A percentile compares a stretch with the other conserved stretches of the same genome.
These are phyloP conservation scores for Limonium bicolor DNA, from an alignment of 148 eudicot genomes.

Conservation along the genomic window DNA sequence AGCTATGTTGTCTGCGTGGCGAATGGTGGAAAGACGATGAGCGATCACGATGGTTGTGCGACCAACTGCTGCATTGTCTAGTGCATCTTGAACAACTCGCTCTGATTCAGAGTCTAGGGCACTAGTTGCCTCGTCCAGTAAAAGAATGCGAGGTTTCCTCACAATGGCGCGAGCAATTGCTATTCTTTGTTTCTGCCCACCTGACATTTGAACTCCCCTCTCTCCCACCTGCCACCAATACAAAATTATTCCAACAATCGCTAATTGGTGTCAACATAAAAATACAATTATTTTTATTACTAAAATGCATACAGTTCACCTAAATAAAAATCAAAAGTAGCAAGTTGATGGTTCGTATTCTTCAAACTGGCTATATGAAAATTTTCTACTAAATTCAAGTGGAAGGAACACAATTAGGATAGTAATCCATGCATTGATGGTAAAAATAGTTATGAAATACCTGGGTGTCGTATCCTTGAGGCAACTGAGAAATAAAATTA, in stretches of 20 bases:
- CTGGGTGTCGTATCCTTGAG: conserved; percentile 28
- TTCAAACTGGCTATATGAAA: too few species aligned
- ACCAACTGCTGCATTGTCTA: conserved; percentile 26
- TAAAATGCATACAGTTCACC: too few species aligned
- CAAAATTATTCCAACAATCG: neutral
- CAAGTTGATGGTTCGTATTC: too few species aligned
- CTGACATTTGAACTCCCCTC: conserved; percentile 43
- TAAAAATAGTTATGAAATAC: conserved; percentile 2
- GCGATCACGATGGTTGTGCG: conserved; percentile 37
- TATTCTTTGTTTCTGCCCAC: conserved; percentile 49
- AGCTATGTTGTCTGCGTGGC: conserved; percentile 25
- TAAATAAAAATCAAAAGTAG: too few species aligned
- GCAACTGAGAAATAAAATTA: conserved; percentile 19
- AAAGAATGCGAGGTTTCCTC: conserved; percentile 31
- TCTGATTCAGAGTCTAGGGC: conserved; percentile 41
- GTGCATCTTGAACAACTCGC: conserved; percentile 34
- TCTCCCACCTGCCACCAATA: conserved; percentile 25
- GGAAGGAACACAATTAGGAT: too few species aligned
- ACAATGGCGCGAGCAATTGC: conserved; percentile 44
- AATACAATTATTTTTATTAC: too few species aligned
- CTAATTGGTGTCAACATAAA: neutral
- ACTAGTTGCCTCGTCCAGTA: conserved; percentile 35
- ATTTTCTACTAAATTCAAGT: too few species aligned
- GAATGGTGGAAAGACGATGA: conserved; percentile 41
- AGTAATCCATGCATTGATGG: too few species aligned